Base-by-base conservation (phyloP, 805 yeast genomes). In the Yarrowia divulgata region DNA sequence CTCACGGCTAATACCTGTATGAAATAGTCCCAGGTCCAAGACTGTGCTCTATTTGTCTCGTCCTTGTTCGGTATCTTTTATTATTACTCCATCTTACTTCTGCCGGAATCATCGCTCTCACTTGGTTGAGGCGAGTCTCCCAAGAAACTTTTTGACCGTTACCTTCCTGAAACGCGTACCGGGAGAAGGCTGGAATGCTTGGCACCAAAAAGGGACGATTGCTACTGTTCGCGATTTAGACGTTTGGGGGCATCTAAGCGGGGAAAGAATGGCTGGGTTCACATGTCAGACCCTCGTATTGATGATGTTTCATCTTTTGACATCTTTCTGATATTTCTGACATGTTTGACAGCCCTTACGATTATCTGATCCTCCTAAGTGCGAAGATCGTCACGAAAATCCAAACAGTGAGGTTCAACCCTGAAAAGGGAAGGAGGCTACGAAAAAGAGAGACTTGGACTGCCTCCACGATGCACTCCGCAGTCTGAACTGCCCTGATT, bases 141-240 rank as follows among this genome's bases (percentile, higher is more conserved):
- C 29, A 14, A 45, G 49, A 19, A 45, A 12, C 49, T 45, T 45
- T 46, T 18, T 8, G 16, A 6, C 34, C 23, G 23, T 12, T 19
- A 18, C 29, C 23, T 16, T 42, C 23, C 12, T 10, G 23, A 40
- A 43, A 48, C 55, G 55, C 55, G 39, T 32, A 4, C 9, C 16
- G 29, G 16, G 16, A 46, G 34, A 46, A 14, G 50, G 9, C 23
- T 46, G 50, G 50, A 46, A 46, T 46, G 50, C 50, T 46, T 46
- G 50, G 50, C 50, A 13, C 29, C 50, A 13, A 46, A 46, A 16
- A 46, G 14, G 40, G 40, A 10, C 40, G 6, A 9, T 39, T 6
- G 16, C 16, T 13, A 12, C 40, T 13, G 16, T 39, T 39, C 40
- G 40, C 16, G 40, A 9, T 13, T 10, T 13, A 16, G 10, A 13